Evolutionary conservation across 257 asterid species (phyloP).

Genomic region (Schizonepeta tenuifolia): DNA sequence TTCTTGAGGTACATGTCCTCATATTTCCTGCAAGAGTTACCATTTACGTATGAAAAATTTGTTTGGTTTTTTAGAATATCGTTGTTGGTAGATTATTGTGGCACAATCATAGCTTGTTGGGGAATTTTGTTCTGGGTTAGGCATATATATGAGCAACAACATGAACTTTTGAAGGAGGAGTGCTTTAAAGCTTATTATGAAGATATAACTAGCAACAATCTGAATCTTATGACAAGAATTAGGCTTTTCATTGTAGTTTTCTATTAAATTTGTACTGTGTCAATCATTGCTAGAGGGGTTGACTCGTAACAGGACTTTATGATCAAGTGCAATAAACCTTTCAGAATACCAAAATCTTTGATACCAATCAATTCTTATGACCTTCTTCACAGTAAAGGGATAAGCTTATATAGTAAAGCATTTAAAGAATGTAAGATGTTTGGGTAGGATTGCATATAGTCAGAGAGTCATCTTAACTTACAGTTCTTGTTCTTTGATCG

Average conservation of each 20-base stretch:
- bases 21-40: neutral
- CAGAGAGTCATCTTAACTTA: neutral
- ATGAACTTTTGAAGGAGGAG: neutral
- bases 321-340: too few relatives aligned
- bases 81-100: neutral
- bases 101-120: neutral
- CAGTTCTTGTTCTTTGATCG: conserved; percentile 23
- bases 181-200: neutral
- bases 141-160: neutral
- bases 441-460: neutral
- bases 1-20: conserved; percentile 54
- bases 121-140: neutral
- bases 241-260: neutral
- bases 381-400: neutral
- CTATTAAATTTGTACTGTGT: neutral
- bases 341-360: neutral
- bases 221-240: neutral
- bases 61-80: neutral
- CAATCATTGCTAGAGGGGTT: neutral
- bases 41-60: neutral
- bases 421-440: neutral
- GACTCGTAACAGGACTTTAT: neutral
- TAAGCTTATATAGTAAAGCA: neutral
- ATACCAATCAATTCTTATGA: neutral
- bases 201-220: neutral